Conservation (phyloP, 176 grass and related monocot species). For the Ensete ventricosum region DNA sequence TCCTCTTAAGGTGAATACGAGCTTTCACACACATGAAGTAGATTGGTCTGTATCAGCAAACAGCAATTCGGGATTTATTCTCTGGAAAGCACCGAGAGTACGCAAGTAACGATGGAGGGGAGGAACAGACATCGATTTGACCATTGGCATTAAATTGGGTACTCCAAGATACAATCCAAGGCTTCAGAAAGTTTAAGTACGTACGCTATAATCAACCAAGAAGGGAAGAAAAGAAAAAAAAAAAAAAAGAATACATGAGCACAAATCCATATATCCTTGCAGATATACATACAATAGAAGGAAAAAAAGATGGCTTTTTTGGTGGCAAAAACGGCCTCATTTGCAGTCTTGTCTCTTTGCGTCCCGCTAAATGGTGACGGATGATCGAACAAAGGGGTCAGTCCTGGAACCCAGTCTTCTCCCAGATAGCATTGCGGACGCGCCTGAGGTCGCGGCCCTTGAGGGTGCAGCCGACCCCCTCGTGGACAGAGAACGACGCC, state of each 20-base stretch:
- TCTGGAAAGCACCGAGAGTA: too few relatives aligned
- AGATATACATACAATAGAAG: too few relatives aligned
- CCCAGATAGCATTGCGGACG: constrained; percentile 88
- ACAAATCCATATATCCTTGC: too few relatives aligned
- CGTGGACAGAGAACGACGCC: constrained; percentile 70
- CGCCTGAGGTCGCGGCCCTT: constrained; percentile 93
- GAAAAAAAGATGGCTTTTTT: too few relatives aligned
- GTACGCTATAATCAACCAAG: background rate
- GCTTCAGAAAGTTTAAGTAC: background rate
- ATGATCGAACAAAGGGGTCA: constrained; percentile 9
- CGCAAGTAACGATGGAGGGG: too few relatives aligned
- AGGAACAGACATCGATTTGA: too few relatives aligned
- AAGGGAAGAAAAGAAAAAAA: background rate
- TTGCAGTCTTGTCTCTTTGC: background rate
- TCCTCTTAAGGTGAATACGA: too few relatives aligned
- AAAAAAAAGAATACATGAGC: background rate
- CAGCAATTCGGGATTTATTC: too few relatives aligned
- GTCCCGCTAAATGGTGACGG: too few relatives aligned
- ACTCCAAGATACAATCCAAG: background rate
- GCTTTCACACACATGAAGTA: too few relatives aligned
- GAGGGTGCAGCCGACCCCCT: constrained; percentile 80
- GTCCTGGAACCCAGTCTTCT: constrained; percentile 84
- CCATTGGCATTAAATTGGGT: background rate
- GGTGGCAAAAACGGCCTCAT: background rate
- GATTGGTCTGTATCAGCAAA: too few relatives aligned